A percentile compares a stretch with the other conserved stretches of the same genome.
Evolutionary conservation across 306 rosid genomes (phyloP).

Genomic region (Myrica gale): DNA sequence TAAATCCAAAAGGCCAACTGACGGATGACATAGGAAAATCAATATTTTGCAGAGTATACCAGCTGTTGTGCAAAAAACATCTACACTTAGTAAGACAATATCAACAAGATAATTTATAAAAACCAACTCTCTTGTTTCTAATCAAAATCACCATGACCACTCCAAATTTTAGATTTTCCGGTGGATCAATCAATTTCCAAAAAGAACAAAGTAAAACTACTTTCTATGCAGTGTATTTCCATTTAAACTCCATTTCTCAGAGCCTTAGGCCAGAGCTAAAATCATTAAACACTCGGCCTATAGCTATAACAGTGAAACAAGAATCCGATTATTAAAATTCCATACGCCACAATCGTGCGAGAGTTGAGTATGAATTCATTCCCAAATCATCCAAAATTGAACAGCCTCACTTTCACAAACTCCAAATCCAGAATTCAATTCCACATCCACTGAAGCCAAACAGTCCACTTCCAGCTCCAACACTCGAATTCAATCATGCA

Average conservation of each 20-base stretch:
- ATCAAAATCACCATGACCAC: not conserved
- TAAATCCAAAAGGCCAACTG: no score
- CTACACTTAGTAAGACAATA: not conserved
- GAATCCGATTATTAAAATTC: not conserved
- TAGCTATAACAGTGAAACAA: not conserved
- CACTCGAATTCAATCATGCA: not conserved
- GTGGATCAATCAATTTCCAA: not conserved
- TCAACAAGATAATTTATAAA: not conserved
- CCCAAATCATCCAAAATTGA: not conserved
- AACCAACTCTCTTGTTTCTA: not conserved
- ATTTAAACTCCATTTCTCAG: not conserved
- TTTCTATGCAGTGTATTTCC: not conserved
- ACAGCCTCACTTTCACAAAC: not conserved
- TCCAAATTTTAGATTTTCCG: not conserved
- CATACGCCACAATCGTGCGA: not conserved
- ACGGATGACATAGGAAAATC: not conserved
- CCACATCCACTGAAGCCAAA: not conserved
- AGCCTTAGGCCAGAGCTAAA: not conserved
- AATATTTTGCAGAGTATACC: not conserved
- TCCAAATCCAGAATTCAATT: not conserved
- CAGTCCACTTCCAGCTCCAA: slow-evolving; percentile 5
- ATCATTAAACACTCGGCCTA: not conserved
- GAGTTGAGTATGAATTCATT: not conserved
- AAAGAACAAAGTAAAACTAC: not conserved
- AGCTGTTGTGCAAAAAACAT: not conserved